phyloP scores from a whole-genome alignment of 139 green algal species.

The Volvox reticuliferus region DNA sequence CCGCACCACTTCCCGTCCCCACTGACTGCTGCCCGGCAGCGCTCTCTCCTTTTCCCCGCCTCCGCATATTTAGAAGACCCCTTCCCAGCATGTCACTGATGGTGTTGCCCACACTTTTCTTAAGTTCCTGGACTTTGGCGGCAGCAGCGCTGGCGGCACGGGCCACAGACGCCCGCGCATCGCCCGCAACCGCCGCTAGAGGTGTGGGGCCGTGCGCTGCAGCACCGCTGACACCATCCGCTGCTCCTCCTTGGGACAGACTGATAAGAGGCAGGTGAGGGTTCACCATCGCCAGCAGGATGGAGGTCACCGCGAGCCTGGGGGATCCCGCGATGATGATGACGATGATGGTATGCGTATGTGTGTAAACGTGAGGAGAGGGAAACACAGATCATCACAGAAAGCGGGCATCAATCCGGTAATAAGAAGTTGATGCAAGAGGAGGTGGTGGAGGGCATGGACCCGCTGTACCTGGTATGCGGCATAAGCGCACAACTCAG shows the following conservation, averaged over 20 bases:
- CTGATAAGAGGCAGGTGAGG: slow-evolving; percentile 5
- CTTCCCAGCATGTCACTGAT: slow-evolving; percentile 12
- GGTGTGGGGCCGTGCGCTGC: not conserved
- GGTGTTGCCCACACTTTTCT: slow-evolving; percentile 12
- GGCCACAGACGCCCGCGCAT: slow-evolving; percentile 30
- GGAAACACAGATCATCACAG: not conserved
- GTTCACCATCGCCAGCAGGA: slow-evolving; percentile 49
- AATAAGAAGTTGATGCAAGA: not conserved
- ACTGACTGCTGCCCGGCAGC: not conserved
- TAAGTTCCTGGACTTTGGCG: slow-evolving; percentile 38
- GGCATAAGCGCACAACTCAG: no score
- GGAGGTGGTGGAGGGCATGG: not conserved
- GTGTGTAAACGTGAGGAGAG: not conserved
- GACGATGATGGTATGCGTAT: no score
- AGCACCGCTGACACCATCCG: no score
- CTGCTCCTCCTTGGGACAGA: no score
- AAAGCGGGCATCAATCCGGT: not conserved
- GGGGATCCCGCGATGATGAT: no score
- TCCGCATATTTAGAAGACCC: slow-evolving; percentile 2
- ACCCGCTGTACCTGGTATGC: no score
- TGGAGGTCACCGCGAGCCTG: slow-evolving; percentile 42
- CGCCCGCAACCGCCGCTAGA: slow-evolving; percentile 32
- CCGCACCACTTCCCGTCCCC: not conserved
- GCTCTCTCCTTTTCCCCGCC: not conserved
- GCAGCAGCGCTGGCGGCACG: slow-evolving; percentile 4